phyloP scores from a whole-genome alignment of 2,329 filamentous ascomycete species.

The Apiospora malaysiana region DNA sequence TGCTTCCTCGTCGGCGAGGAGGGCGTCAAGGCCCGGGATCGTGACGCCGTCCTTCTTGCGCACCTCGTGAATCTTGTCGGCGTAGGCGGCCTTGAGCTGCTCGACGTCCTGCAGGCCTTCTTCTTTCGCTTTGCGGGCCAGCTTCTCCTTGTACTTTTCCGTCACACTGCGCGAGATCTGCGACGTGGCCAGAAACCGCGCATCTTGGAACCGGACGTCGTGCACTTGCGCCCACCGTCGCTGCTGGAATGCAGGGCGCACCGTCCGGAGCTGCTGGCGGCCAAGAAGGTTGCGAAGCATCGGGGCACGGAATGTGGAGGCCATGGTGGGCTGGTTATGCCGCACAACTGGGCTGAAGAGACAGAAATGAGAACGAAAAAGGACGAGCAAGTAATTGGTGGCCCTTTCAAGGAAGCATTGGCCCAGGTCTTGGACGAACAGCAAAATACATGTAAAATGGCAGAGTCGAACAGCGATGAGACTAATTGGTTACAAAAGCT shows the following conservation, averaged over 20 bases:
- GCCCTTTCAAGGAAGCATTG: not conserved
- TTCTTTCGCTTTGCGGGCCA: slow-evolving; percentile 79
- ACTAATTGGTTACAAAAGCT: not conserved
- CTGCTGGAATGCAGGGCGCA: slow-evolving; percentile 55
- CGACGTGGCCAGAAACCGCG: slow-evolving; percentile 86
- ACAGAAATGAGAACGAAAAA: not conserved
- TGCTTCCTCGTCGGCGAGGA: slow-evolving; percentile 37
- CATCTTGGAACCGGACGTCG: slow-evolving; percentile 82
- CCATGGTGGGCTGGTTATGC: not conserved
- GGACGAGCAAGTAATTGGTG: not conserved
- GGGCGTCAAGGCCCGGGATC: slow-evolving; percentile 44
- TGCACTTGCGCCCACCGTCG: slow-evolving; percentile 90
- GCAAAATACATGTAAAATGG: no score
- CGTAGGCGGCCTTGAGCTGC: slow-evolving; percentile 81
- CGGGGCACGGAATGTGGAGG: not conserved
- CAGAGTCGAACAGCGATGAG: no score
- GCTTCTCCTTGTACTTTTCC: slow-evolving; percentile 88
- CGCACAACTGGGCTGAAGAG: not conserved
- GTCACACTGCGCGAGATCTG: slow-evolving; percentile 69
- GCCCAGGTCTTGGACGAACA: not conserved
- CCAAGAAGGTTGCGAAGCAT: slow-evolving; percentile 54
- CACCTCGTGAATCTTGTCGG: slow-evolving; percentile 78
- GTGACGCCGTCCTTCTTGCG: slow-evolving; percentile 69
- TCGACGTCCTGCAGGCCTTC: slow-evolving; percentile 74
- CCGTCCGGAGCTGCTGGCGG: slow-evolving; percentile 39